Conservation (phyloP, 2,329 filamentous ascomycete genomes). For the Pestalotiopsis sp. region DNA sequence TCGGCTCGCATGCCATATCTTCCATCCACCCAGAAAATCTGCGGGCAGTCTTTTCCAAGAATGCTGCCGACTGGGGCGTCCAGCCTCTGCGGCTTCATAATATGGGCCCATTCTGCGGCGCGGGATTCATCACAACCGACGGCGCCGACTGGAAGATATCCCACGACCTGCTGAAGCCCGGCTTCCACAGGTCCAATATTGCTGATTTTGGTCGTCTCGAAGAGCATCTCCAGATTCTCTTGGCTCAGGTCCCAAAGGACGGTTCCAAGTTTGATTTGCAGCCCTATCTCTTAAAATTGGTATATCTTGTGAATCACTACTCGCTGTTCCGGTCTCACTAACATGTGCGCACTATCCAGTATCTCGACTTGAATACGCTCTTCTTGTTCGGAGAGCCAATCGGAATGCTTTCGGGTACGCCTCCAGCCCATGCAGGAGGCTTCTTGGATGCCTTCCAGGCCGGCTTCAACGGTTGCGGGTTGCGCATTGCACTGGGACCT, state of each 20-base stretch:
- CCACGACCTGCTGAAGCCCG: conserved; percentile 26
- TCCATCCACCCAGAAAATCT: conserved; percentile 25
- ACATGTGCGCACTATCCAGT: conserved; percentile 21
- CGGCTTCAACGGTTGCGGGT: conserved; percentile 25
- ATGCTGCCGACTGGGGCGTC: conserved; percentile 25
- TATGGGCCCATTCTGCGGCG: conserved; percentile 26
- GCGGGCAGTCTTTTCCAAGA: conserved; percentile 25
- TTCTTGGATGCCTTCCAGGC: conserved; percentile 26
- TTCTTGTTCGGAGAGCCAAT: conserved; percentile 27
- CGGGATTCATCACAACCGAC: conserved; percentile 25
- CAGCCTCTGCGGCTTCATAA: conserved; percentile 24
- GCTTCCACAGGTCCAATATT: conserved; percentile 26
- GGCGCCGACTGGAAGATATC: conserved; percentile 25
- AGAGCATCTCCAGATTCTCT: conserved; percentile 23
- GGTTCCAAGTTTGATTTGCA: conserved; percentile 26
- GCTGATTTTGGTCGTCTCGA: conserved; percentile 24
- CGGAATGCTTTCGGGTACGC: conserved; percentile 24
- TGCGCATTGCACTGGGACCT: conserved; percentile 26
- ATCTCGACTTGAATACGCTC: conserved; percentile 26
- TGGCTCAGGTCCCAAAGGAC: conserved; percentile 25
- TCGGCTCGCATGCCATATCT: conserved; percentile 23
- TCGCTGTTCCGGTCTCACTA: conserved; percentile 18
- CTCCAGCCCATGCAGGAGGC: conserved; percentile 22
- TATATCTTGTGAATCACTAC: conserved; percentile 19
- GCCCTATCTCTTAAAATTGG: conserved; percentile 24